A percentile compares a stretch with the other conserved stretches of the same genome.
phyloP scores from a whole-genome alignment of 306 rosid species.

The Cotoneaster glaucophyllus region DNA sequence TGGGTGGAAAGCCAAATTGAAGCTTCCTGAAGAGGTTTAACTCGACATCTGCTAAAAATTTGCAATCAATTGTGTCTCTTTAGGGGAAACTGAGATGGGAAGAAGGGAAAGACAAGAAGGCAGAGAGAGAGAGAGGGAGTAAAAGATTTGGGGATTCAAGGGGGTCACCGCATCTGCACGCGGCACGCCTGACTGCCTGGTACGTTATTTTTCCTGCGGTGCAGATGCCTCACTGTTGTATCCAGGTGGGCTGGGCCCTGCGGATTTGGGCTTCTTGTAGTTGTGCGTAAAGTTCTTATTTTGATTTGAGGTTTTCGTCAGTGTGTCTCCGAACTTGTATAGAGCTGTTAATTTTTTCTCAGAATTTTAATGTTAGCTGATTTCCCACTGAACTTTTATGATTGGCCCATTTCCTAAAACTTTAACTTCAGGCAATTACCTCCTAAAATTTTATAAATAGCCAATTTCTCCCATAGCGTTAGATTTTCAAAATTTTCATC shows the following conservation, averaged over 20 bases:
- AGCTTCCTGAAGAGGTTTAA: background rate
- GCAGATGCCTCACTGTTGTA: background rate
- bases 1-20: background rate
- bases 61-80: background rate
- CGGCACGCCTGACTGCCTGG: background rate
- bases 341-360: too few species aligned
- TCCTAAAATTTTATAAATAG: too few species aligned
- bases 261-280: background rate
- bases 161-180: background rate
- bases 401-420: too few species aligned
- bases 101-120: background rate
- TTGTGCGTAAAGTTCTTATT: too few species aligned
- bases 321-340: too few species aligned
- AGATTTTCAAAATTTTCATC: too few species aligned
- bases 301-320: too few species aligned
- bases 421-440: too few species aligned
- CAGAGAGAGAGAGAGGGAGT: background rate
- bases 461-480: too few species aligned
- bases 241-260: background rate
- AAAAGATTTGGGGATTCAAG: constrained; percentile 14
- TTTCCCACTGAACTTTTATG: too few species aligned
- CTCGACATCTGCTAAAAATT: background rate
- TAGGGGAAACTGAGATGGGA: constrained; percentile 1
- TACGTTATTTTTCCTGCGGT: background rate
- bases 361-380: too few species aligned